A percentile compares a stretch with the other conserved stretches of the same genome.
These are phyloP conservation scores for Clathrospora elynae DNA, from an alignment of 2,329 filamentous ascomycete genomes.

Conservation along the genomic window DNA sequence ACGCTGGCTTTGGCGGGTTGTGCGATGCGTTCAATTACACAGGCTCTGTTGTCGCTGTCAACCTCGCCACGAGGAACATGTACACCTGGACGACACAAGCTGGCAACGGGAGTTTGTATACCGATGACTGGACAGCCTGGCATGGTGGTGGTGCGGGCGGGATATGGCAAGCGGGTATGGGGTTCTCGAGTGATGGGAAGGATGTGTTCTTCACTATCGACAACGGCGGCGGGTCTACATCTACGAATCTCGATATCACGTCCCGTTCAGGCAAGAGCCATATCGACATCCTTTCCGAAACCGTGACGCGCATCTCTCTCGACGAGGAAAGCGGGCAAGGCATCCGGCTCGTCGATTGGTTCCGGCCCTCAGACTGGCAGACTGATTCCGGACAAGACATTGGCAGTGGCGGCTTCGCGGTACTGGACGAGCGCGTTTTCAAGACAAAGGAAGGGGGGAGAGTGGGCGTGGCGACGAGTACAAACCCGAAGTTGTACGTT, in stretches of 20 bases:
- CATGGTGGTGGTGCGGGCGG: slow-evolving; percentile 27
- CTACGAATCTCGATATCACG: slow-evolving; percentile 2
- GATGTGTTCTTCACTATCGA: slow-evolving; percentile 27
- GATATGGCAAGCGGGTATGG: slow-evolving; percentile 25
- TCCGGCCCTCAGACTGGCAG: slow-evolving; percentile 19
- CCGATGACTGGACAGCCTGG: slow-evolving; percentile 23
- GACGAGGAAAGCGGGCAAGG: slow-evolving; percentile 13
- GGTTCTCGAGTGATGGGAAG: slow-evolving; percentile 26
- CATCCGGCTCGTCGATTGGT: slow-evolving; percentile 24
- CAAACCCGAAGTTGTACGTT: slow-evolving; percentile 37
- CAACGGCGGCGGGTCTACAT: slow-evolving; percentile 11
- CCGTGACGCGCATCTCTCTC: slow-evolving; percentile 12
- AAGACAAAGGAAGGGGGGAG: slow-evolving; percentile 22
- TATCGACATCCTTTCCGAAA: slow-evolving; percentile 17
- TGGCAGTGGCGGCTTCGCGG: slow-evolving; percentile 19
- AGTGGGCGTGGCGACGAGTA: slow-evolving; percentile 38
- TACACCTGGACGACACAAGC: slow-evolving; percentile 26
- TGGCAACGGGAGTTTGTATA: slow-evolving; percentile 15
- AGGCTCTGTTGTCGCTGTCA: slow-evolving; percentile 25
- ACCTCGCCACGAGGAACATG: slow-evolving; percentile 17
- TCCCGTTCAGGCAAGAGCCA: slow-evolving; percentile 12
- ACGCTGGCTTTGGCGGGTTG: slow-evolving; percentile 61
- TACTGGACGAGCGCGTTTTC: slow-evolving; percentile 27
- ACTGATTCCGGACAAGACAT: slow-evolving; percentile 19
- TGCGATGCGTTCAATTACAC: slow-evolving; percentile 64